These are phyloP conservation scores for Hibiscus syriacus DNA, from an alignment of 345 rosid species.

Conservation along the genomic window DNA sequence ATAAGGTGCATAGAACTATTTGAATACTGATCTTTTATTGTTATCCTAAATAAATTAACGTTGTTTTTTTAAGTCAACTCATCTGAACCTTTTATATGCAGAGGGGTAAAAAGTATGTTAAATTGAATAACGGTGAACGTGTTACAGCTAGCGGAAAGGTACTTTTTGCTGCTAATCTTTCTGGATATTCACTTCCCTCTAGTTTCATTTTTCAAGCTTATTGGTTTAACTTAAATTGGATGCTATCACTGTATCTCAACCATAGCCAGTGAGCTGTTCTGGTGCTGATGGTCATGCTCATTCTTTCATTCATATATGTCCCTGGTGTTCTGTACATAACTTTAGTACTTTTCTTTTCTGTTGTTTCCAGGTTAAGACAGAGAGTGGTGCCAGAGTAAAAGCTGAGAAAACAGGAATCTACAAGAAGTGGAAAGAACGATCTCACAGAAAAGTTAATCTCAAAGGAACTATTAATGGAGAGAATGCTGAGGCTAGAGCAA, in stretches of 20 bases:
- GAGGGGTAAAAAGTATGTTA: slow-evolving; percentile 92
- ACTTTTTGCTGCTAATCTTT: slow-evolving; percentile 11
- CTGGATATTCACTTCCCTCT: neutral
- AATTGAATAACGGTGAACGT: slow-evolving; percentile 89
- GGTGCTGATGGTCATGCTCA: neutral
- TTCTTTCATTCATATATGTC: neutral
- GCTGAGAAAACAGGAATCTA: slow-evolving; percentile 72
- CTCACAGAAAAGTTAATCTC: slow-evolving; percentile 54
- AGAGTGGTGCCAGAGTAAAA: slow-evolving; percentile 79
- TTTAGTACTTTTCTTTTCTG: slow-evolving; percentile 1
- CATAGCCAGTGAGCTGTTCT: neutral
- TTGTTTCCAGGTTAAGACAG: slow-evolving; percentile 61
- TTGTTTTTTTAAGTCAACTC: neutral
- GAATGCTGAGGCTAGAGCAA: slow-evolving; percentile 29
- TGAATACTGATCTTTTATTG: slow-evolving; percentile 2
- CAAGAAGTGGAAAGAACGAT: slow-evolving; percentile 78
- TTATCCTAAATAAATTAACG: neutral
- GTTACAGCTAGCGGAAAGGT: slow-evolving; percentile 99
- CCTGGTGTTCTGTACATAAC: neutral
- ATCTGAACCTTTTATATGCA: slow-evolving; percentile 32
- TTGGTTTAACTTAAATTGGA: neutral
- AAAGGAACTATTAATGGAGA: slow-evolving; percentile 40
- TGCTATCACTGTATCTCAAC: neutral
- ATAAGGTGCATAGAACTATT: slow-evolving; percentile 52
- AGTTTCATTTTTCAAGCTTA: neutral